Conservation (phyloP, 2,329 filamentous ascomycete genomes). For the Capronia coronata region DNA sequence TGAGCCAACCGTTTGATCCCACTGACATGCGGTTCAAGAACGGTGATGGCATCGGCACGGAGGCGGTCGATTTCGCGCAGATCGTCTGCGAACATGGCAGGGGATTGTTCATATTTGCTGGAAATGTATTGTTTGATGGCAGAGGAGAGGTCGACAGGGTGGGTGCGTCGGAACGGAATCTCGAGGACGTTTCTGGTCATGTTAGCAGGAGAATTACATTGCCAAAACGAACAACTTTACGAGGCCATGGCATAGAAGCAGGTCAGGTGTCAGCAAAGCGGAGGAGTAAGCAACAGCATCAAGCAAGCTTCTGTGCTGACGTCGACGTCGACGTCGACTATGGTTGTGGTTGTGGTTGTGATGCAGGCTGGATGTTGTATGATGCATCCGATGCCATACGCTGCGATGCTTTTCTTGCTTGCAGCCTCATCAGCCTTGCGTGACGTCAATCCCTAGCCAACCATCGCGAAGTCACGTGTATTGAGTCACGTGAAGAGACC, state of each 20-base stretch:
- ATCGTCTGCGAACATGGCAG: conserved; percentile 90
- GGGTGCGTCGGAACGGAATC: conserved; percentile 82
- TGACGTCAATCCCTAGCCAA: not conserved
- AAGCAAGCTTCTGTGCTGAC: not conserved
- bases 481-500: not conserved
- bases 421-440: not conserved
- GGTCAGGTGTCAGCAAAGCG: not conserved
- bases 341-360: too few relatives aligned
- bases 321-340: not conserved
- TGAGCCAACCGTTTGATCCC: conserved; percentile 81
- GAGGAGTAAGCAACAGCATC: not conserved
- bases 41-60: conserved; percentile 77
- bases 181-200: conserved; percentile 50
- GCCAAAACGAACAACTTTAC: conserved; percentile 9
- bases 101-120: conserved; percentile 96
- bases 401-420: not conserved
- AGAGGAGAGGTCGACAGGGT: conserved; percentile 67
- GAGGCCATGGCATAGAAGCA: conserved; percentile 16
- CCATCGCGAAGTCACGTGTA: not conserved
- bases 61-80: conserved; percentile 78
- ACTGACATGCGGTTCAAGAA: conserved; percentile 78
- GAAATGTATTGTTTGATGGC: conserved; percentile 94
- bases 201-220: conserved; percentile 3
- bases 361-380: not conserved
- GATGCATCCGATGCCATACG: not conserved